phyloP scores from a whole-genome alignment of 768 basidiomycete species.

The Mycena indigotica region DNA sequence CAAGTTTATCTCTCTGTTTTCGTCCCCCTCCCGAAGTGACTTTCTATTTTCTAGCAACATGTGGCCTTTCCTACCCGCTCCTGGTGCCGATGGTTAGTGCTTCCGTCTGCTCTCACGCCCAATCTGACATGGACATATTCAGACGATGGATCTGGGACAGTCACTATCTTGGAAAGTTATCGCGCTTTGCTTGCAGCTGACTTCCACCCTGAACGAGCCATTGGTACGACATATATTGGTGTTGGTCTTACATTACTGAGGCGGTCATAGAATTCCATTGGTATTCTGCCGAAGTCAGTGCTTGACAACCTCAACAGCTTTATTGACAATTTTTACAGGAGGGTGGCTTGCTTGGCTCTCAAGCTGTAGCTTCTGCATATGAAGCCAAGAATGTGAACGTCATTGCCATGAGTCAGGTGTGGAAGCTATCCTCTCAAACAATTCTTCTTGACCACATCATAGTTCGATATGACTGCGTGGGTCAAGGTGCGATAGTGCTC shows the following conservation, averaged over 20 bases:
- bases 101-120: conserved; percentile 16
- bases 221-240: conserved; percentile 29
- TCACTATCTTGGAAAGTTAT: conserved; percentile 79
- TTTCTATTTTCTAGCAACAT: conserved; percentile 62
- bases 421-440: conserved; percentile 10
- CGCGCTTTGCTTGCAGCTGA: conserved; percentile 68
- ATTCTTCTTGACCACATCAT: conserved; percentile 19
- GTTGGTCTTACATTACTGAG: conserved; percentile 1
- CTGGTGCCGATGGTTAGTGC: conserved; percentile 57
- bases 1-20: conserved; percentile 11
- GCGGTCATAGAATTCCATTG: conserved; percentile 70
- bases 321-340: conserved; percentile 50
- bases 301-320: conserved; percentile 12
- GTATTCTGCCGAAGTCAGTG: conserved; percentile 75
- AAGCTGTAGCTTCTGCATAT: conserved; percentile 83
- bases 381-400: conserved; percentile 61
- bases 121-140: conserved; percentile 29
- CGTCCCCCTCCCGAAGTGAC: conserved; percentile 12
- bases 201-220: conserved; percentile 63
- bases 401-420: conserved; percentile 77
- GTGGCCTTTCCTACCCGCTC: conserved; percentile 78
- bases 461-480: conserved; percentile 96
- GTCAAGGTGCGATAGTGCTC: conserved; percentile 61
- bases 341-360: conserved; percentile 84
- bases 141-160: conserved; percentile 81